Percentiles rank a stretch among this genome's conserved stretches.
Evolutionary conservation across 331 rosid species (phyloP).

Genomic region (Quercus phellos): DNA sequence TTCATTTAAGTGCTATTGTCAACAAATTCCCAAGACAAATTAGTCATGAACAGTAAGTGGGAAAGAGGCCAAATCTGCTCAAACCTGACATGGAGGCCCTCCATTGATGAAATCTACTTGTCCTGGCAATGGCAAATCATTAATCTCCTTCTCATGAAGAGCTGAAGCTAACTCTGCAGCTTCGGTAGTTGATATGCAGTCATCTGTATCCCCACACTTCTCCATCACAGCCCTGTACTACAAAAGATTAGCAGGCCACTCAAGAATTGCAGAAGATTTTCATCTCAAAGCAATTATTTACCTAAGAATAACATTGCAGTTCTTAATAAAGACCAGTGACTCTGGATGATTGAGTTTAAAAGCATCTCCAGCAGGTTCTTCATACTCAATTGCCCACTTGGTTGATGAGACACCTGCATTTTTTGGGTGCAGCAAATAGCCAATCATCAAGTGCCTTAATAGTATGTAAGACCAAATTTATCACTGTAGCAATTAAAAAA

Average conservation of each 20-base stretch:
- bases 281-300: conserved; percentile 14
- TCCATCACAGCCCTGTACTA: conserved; percentile 84
- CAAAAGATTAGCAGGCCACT: conserved; percentile 16
- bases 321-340: conserved; percentile 66
- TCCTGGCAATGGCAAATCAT: conserved; percentile 75
- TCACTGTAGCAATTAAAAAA: neutral
- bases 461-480: neutral
- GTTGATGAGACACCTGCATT: conserved; percentile 63
- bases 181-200: conserved; percentile 78
- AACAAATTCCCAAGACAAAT: neutral
- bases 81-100: conserved; percentile 98
- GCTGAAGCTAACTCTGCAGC: conserved; percentile 69
- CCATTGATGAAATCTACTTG: conserved; percentile 97
- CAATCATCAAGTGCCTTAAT: neutral
- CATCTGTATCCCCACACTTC: conserved; percentile 81
- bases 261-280: neutral
- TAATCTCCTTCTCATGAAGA: conserved; percentile 53
- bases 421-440: conserved; percentile 16
- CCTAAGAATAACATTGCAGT: conserved; percentile 93
- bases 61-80: conserved; percentile 10
- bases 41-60: neutral
- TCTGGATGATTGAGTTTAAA: conserved; percentile 80
- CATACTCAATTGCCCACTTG: conserved; percentile 99
- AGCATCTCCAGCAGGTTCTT: conserved; percentile 95
- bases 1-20: neutral